Conservation (phyloP, 345 rosid genomes). For the sweet orange (Citrus sinensis) region DVS_A1.0 CM039162.1:31185501-31186000, state of each 20-base stretch:
- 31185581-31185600: constrained; percentile 25
- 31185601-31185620: constrained; percentile 33
- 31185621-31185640: constrained; percentile 51
- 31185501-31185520: background rate
- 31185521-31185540: constrained; percentile 37
- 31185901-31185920: background rate
- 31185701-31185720: constrained; percentile 58
- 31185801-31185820: background rate
- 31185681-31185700: constrained; percentile 64
- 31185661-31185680: constrained; percentile 40
- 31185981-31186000: constrained; percentile 23
- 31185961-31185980: background rate
- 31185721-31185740: background rate
- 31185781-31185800: background rate
- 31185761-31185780: background rate
- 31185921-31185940: background rate
- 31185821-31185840: background rate
- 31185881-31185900: background rate
- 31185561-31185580: constrained; percentile 43
- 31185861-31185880: background rate
- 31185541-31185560: constrained; percentile 50
- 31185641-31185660: constrained; percentile 71
- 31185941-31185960: background rate
- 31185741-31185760: background rate
- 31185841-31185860: background rate